Evolutionary conservation across 2,329 filamentous ascomycete genomes (phyloP).

Genomic region (Microcyclospora pomicola): DNA sequence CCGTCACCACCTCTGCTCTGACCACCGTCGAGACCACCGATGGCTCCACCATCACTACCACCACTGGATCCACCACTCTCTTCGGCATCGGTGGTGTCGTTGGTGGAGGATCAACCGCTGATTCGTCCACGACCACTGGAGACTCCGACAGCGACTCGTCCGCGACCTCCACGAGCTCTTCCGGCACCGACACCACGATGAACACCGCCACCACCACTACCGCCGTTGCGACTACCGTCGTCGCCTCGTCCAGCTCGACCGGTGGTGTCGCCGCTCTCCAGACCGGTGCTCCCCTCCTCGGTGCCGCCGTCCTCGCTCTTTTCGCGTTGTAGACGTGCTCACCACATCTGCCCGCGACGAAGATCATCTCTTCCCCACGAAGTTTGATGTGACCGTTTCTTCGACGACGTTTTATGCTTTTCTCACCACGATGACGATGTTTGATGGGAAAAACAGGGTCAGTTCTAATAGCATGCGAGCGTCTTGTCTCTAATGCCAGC

Average conservation of each 20-base stretch:
- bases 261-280: not conserved
- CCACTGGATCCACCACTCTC: not conserved
- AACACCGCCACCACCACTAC: not conserved
- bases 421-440: too few species aligned
- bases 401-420: too few species aligned
- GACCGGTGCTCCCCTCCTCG: not conserved
- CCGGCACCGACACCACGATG: not conserved
- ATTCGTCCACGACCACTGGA: conserved; percentile 4
- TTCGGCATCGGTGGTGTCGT: conserved; percentile 1
- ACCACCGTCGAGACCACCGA: conserved; percentile 1
- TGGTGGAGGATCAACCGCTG: conserved; percentile 6
- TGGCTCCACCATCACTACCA: not conserved
- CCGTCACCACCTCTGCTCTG: conserved; percentile 2
- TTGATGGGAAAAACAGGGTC: too few species aligned
- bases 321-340: not conserved
- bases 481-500: too few species aligned
- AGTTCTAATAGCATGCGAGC: too few species aligned
- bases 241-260: not conserved
- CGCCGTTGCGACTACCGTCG: not conserved
- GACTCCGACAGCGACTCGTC: conserved; percentile 5
- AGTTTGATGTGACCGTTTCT: too few species aligned
- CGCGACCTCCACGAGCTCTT: not conserved
- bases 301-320: not conserved
- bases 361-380: too few species aligned
- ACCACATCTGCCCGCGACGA: too few species aligned